Evolutionary conservation across 2,329 filamentous ascomycete species (phyloP).

Genomic region (Alternaria atra): DNA sequence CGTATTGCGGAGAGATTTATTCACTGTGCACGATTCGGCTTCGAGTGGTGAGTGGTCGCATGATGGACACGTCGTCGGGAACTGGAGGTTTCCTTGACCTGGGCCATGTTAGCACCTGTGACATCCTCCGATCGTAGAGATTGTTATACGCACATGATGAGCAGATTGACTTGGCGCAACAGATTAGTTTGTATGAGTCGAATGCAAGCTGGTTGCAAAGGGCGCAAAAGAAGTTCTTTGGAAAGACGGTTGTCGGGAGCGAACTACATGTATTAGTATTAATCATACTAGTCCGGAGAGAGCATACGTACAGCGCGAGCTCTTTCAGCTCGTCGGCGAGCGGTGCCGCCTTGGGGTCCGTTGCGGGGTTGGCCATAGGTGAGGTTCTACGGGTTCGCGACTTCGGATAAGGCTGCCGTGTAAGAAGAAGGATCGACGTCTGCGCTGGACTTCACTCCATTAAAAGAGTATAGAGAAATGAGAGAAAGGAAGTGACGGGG

Average conservation of each 20-base stretch:
- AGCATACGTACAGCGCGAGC: slow-evolving; percentile 39
- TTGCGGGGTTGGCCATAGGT: slow-evolving; percentile 39
- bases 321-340: slow-evolving; percentile 47
- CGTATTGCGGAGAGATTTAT: slow-evolving; percentile 91
- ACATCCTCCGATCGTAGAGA: not conserved
- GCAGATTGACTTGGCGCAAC: slow-evolving; percentile 95
- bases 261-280: slow-evolving; percentile 63
- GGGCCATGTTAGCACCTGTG: slow-evolving; percentile 13
- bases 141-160: slow-evolving; percentile 74
- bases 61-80: slow-evolving; percentile 85
- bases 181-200: slow-evolving; percentile 90
- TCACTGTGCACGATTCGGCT: slow-evolving; percentile 83
- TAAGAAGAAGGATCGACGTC: slow-evolving; percentile 20
- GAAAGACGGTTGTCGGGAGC: slow-evolving; percentile 82
- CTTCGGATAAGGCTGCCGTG: slow-evolving; percentile 34
- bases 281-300: not conserved
- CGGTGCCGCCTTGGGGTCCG: slow-evolving; percentile 43
- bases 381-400: slow-evolving; percentile 28
- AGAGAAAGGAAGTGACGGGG: slow-evolving; percentile 2
- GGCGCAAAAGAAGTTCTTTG: slow-evolving; percentile 94
- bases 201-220: slow-evolving; percentile 90
- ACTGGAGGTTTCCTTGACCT: slow-evolving; percentile 57
- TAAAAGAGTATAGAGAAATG: slow-evolving; percentile 10
- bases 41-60: slow-evolving; percentile 93
- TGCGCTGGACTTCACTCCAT: slow-evolving; percentile 35